Conservation (phyloP, 257 asterid genomes). For the Coffea eugenioides region DNA sequence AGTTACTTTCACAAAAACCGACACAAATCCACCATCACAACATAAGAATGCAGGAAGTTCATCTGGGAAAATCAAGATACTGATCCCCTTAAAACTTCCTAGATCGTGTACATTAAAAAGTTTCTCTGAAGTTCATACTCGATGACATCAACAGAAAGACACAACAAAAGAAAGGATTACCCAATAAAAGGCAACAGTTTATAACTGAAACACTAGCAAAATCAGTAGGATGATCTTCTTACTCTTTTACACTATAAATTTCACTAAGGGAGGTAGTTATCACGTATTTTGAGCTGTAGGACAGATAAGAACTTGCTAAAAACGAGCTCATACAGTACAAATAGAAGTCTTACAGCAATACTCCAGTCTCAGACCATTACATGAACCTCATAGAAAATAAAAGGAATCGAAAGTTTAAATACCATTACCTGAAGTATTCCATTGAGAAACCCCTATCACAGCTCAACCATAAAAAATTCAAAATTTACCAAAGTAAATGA, state of each 20-base stretch:
- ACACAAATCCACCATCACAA: background rate
- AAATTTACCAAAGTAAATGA: background rate
- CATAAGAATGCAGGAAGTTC: background rate
- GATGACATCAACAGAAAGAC: background rate
- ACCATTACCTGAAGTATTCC: background rate
- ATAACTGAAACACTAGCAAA: background rate
- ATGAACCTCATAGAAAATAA: background rate
- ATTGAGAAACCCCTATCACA: background rate
- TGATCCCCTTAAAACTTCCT: background rate
- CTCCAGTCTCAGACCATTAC: background rate
- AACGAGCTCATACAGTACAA: background rate
- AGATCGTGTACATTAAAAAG: background rate
- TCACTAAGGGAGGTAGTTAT: background rate
- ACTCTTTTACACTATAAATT: background rate
- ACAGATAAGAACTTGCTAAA: background rate
- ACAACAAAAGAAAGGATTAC: background rate
- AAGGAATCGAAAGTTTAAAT: background rate
- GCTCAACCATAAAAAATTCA: background rate
- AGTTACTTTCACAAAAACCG: background rate
- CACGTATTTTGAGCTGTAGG: background rate
- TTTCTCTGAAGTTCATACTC: background rate
- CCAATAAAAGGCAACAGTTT: too few species aligned
- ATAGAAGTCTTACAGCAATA: background rate
- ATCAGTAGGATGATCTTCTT: background rate
- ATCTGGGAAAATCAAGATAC: background rate